A percentile compares a stretch with the other conserved stretches of the same genome.
phyloP scores from a whole-genome alignment of 306 rosid genomes.

The Prunus dulcis region DNA sequence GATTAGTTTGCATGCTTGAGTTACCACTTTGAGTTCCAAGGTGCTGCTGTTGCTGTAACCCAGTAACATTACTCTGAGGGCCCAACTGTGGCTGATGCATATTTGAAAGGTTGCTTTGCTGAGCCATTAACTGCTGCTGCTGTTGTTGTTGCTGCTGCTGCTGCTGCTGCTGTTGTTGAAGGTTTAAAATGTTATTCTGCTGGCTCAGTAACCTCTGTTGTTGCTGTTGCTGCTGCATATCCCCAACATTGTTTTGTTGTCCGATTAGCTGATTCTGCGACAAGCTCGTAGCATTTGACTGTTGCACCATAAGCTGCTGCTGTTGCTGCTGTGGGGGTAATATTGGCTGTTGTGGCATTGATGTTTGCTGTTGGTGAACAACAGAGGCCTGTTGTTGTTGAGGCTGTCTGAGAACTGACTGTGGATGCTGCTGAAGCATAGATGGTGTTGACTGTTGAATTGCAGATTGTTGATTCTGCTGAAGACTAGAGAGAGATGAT shows the following conservation, averaged over 20 bases:
- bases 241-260: constrained; percentile 65
- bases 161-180: constrained; percentile 64
- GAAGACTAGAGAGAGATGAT: constrained; percentile 52
- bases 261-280: constrained; percentile 67
- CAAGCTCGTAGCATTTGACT: constrained; percentile 59
- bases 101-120: constrained; percentile 64
- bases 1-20: constrained; percentile 70
- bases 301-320: constrained; percentile 59
- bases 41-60: constrained; percentile 66
- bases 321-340: constrained; percentile 61
- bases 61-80: constrained; percentile 56
- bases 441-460: constrained; percentile 68
- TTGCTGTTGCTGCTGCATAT: constrained; percentile 63
- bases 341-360: constrained; percentile 55
- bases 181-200: constrained; percentile 65
- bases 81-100: constrained; percentile 82
- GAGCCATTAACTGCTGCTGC: constrained; percentile 62
- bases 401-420: constrained; percentile 71
- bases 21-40: constrained; percentile 66
- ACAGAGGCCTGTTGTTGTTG: constrained; percentile 66
- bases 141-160: constrained; percentile 37
- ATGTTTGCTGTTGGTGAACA: constrained; percentile 66
- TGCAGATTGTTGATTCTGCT: constrained; percentile 68
- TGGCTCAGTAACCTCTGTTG: constrained; percentile 70
- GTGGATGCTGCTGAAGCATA: constrained; percentile 79